These are phyloP conservation scores for Pyricularia grisea DNA, from an alignment of 2,329 filamentous ascomycete genomes.

Conservation along the genomic window DNA sequence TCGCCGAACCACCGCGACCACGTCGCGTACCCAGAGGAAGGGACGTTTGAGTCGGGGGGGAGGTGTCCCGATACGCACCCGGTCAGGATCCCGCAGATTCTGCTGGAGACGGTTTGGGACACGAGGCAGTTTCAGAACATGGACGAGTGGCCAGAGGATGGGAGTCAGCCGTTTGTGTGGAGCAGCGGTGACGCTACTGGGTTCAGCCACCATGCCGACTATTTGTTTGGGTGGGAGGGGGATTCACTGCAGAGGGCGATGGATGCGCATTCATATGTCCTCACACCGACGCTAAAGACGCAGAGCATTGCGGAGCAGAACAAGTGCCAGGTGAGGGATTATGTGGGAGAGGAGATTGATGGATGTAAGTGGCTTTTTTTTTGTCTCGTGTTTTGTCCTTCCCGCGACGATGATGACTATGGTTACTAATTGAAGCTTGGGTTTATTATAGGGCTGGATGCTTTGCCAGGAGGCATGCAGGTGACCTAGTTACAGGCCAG, in stretches of 20 bases:
- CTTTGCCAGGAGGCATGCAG: neutral
- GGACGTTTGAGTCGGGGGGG: conserved; percentile 32
- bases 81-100: conserved; percentile 29
- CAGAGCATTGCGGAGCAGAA: conserved; percentile 18
- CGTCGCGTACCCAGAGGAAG: conserved; percentile 31
- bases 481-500: neutral
- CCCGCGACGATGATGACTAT: neutral
- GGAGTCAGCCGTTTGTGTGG: conserved; percentile 30
- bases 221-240: conserved; percentile 33
- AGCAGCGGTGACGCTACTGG: conserved; percentile 26
- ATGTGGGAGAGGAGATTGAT: conserved; percentile 17
- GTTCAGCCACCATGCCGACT: conserved; percentile 29
- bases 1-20: conserved; percentile 33
- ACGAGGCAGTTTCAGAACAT: conserved; percentile 24
- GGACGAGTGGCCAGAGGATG: conserved; percentile 25
- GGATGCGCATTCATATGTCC: conserved; percentile 22
- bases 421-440: neutral
- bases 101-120: conserved; percentile 29
- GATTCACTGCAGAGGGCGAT: conserved; percentile 29
- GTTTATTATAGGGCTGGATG: neutral
- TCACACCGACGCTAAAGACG: conserved; percentile 17
- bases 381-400: neutral
- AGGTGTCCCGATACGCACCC: conserved; percentile 29
- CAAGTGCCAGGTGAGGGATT: conserved; percentile 16
- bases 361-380: conserved; percentile 16